phyloP scores from a whole-genome alignment of 169 alveolate species.

The Plasmodium relictum region DNA sequence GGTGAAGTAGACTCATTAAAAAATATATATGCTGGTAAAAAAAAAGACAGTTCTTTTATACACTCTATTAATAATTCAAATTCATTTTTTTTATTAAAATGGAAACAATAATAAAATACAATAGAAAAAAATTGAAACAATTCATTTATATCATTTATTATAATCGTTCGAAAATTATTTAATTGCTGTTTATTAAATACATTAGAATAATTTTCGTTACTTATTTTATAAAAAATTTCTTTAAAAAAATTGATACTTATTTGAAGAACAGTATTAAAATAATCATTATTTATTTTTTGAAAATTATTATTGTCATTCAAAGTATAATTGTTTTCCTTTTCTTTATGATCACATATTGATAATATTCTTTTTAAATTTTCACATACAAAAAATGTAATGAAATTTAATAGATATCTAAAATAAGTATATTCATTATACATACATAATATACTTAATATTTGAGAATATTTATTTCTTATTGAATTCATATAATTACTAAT shows the following conservation, averaged over 20 bases:
- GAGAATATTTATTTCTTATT: slow-evolving; percentile 34
- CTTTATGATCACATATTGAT: not conserved
- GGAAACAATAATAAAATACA: slow-evolving; percentile 24
- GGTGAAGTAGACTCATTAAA: slow-evolving; percentile 30
- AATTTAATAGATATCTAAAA: slow-evolving; percentile 41
- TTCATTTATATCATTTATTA: slow-evolving; percentile 36
- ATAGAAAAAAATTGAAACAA: slow-evolving; percentile 28
- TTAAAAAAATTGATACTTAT: slow-evolving; percentile 51
- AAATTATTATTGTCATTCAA: not conserved
- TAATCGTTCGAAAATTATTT: slow-evolving; percentile 12
- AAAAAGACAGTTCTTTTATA: slow-evolving; percentile 56
- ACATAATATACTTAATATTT: slow-evolving; percentile 64
- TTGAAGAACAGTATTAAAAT: slow-evolving; percentile 26
- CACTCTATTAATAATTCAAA: slow-evolving; percentile 42
- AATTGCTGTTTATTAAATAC: slow-evolving; percentile 18
- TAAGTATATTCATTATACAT: slow-evolving; percentile 33
- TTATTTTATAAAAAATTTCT: slow-evolving; percentile 48
- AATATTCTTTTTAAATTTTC: slow-evolving; percentile 16
- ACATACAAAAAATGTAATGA: slow-evolving; percentile 28
- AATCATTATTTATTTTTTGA: not conserved
- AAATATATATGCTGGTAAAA: slow-evolving; percentile 48
- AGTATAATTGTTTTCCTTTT: not conserved
- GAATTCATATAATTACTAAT: slow-evolving; percentile 26
- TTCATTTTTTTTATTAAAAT: slow-evolving; percentile 14
- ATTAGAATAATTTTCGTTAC: slow-evolving; percentile 34